Evolutionary conservation across 768 basidiomycete species (phyloP).

Genomic region (Suillus spraguei): DNA sequence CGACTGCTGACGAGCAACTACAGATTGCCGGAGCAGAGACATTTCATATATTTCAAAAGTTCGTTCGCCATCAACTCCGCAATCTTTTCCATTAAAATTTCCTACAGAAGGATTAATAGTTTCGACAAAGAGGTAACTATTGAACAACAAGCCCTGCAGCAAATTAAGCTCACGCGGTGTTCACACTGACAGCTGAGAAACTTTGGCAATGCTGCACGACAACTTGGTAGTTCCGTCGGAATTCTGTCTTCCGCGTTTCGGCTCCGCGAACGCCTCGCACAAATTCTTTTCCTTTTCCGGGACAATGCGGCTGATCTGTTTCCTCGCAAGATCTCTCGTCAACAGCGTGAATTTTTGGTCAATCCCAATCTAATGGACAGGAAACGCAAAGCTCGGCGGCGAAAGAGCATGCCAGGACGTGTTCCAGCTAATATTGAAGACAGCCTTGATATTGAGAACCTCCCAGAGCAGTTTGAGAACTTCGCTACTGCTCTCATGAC

Average conservation of each 20-base stretch:
- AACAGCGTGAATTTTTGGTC: slow-evolving; percentile 40
- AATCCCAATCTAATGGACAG: slow-evolving; percentile 30
- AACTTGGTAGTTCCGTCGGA: slow-evolving; percentile 76
- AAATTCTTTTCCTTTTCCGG: slow-evolving; percentile 69
- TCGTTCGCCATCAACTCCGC: slow-evolving; percentile 17
- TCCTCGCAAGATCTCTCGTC: slow-evolving; percentile 59
- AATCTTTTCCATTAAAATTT: slow-evolving; percentile 10
- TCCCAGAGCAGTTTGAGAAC: slow-evolving; percentile 64
- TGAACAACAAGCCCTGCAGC: background rate
- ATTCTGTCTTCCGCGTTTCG: slow-evolving; percentile 75
- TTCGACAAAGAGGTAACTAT: slow-evolving; percentile 61
- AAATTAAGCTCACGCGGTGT: background rate
- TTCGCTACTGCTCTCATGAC: slow-evolving; percentile 68
- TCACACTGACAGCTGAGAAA: slow-evolving; percentile 59
- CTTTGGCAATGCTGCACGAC: slow-evolving; percentile 76
- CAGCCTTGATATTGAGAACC: slow-evolving; percentile 58
- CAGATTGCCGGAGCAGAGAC: slow-evolving; percentile 66
- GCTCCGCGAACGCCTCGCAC: slow-evolving; percentile 68
- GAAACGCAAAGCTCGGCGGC: slow-evolving; percentile 21
- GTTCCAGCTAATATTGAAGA: slow-evolving; percentile 25
- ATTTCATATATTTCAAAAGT: slow-evolving; percentile 68
- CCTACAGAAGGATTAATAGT: slow-evolving; percentile 53
- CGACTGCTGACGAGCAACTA: slow-evolving; percentile 69
- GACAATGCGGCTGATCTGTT: slow-evolving; percentile 81
- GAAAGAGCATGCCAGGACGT: slow-evolving; percentile 27